Conservation (phyloP, 1,139 yeast species). For the Meyerozyma athensensis region DNA sequence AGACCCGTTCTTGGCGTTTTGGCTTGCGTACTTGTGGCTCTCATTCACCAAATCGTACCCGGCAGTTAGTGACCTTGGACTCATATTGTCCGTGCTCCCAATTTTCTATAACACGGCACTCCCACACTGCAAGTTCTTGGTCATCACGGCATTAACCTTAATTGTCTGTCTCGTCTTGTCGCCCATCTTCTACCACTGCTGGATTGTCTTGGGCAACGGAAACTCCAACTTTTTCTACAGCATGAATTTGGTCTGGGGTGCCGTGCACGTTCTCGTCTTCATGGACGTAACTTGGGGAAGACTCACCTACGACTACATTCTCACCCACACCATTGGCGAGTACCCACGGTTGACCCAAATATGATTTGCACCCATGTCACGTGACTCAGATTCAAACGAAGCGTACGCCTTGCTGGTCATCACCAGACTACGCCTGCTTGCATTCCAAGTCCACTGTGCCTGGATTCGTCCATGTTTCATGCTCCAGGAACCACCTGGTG, state of each 20-base stretch:
- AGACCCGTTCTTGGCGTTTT: slow-evolving; percentile 64
- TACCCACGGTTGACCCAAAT: slow-evolving; percentile 34
- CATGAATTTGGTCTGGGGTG: slow-evolving; percentile 75
- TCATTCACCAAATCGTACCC: slow-evolving; percentile 84
- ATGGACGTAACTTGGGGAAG: slow-evolving; percentile 84
- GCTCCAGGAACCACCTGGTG: too few relatives aligned
- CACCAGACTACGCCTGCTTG: too few relatives aligned
- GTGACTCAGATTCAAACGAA: not conserved
- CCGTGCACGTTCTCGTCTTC: slow-evolving; percentile 63
- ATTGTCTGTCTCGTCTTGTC: slow-evolving; percentile 46
- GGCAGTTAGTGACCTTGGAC: slow-evolving; percentile 75
- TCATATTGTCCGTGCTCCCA: slow-evolving; percentile 58
- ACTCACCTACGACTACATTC: slow-evolving; percentile 65
- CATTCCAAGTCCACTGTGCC: too few relatives aligned
- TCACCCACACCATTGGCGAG: slow-evolving; percentile 25
- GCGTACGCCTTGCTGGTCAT: not conserved
- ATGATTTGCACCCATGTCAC: slow-evolving; percentile 9
- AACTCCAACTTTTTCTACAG: slow-evolving; percentile 96
- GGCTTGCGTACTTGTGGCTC: slow-evolving; percentile 60
- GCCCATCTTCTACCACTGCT: slow-evolving; percentile 87
- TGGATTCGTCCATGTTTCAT: not conserved
- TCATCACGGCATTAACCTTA: slow-evolving; percentile 36
- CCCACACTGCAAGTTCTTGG: slow-evolving; percentile 30
- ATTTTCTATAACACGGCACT: slow-evolving; percentile 44
- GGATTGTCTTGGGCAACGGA: slow-evolving; percentile 95